Base-by-base conservation (phyloP, 176 grass and related monocot species). In the Urochloa ruziziensis region DNA sequence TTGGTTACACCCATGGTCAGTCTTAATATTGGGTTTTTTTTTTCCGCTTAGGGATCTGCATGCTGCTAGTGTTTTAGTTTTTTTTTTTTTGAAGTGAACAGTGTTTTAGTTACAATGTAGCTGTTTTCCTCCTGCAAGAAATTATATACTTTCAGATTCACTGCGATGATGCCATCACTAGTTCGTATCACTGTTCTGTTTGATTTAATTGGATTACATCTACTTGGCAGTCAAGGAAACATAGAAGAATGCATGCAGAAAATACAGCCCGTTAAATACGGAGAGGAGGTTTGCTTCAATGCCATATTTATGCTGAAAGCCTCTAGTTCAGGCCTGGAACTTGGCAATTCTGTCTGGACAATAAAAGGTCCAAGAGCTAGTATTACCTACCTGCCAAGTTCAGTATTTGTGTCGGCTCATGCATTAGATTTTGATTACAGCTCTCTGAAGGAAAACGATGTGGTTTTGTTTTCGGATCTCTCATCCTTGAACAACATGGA, bases 281-380 rank as follows among this genome's bases (percentile, higher is more conserved):
- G 88, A 32, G 93, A 95, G 86, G 96, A 98, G 73, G 67, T 82
- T 73, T 98, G 84, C 84, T 95, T 95, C 62, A 98, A 98, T 95
- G 96, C 91, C 71, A 85, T 89, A 17, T 79, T 95, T 67, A 72
- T 91, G 46, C 78, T 98, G 81, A 98, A 91, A 82, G 89, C 93
- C 62, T 91, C 80, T 76, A 98, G 96, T 81, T 98, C 96, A 67
- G 96, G 96, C 25, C 84, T 95, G 73, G 96, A 98, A 78, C 92
- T 98, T 80, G 96, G 96, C 59, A 95, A 88, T 67, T 98, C 91
- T 85, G 85, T 86, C 65, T 98, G 96, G 96, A 77, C 72, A 51
- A 90, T 98, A 86, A 84, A 89, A 83, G 83, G 87, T 80, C 91
- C 87, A 68, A 93, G 88, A 81, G 83, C 82, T 86, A 90, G 82